These are phyloP conservation scores for Colletotrichum chlorophyti DNA, from an alignment of 2,329 filamentous ascomycete genomes.

Conservation along the genomic window DNA sequence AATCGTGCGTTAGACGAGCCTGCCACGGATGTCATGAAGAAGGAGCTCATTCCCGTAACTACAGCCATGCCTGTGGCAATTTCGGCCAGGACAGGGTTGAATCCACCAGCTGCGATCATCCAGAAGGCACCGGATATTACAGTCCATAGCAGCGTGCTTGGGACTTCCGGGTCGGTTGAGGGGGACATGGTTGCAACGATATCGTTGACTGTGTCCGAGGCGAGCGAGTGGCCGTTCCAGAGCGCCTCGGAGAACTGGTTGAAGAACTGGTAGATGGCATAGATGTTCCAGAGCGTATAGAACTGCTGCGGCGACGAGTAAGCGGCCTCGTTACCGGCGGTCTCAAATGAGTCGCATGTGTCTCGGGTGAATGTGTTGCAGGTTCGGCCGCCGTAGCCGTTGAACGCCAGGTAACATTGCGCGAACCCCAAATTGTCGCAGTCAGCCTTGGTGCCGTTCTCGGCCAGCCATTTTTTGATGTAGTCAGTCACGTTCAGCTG, in stretches of 20 bases:
- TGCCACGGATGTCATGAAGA: constrained; percentile 15
- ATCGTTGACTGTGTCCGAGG: constrained; percentile 33
- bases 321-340: constrained; percentile 23
- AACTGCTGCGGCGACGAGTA: constrained; percentile 36
- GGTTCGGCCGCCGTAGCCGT: constrained; percentile 34
- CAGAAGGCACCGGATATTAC: constrained; percentile 31
- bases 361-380: constrained; percentile 34
- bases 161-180: constrained; percentile 29
- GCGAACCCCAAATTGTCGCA: constrained; percentile 35
- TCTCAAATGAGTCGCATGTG: constrained; percentile 32
- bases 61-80: constrained; percentile 25
- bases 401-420: constrained; percentile 35
- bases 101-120: constrained; percentile 24
- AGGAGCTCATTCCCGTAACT: constrained; percentile 12
- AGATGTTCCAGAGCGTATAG: constrained; percentile 38
- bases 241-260: constrained; percentile 37
- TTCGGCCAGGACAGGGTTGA: constrained; percentile 23
- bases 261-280: constrained; percentile 37
- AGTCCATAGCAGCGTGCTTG: constrained; percentile 31
- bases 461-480: constrained; percentile 34
- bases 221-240: constrained; percentile 34
- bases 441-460: constrained; percentile 34
- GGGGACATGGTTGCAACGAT: constrained; percentile 36
- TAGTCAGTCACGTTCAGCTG: constrained; percentile 32
- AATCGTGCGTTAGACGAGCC: constrained; percentile 33